These are phyloP conservation scores for Fusarium vanettenii DNA, from an alignment of 2,329 filamentous ascomycete species.

Conservation along the genomic window DNA sequence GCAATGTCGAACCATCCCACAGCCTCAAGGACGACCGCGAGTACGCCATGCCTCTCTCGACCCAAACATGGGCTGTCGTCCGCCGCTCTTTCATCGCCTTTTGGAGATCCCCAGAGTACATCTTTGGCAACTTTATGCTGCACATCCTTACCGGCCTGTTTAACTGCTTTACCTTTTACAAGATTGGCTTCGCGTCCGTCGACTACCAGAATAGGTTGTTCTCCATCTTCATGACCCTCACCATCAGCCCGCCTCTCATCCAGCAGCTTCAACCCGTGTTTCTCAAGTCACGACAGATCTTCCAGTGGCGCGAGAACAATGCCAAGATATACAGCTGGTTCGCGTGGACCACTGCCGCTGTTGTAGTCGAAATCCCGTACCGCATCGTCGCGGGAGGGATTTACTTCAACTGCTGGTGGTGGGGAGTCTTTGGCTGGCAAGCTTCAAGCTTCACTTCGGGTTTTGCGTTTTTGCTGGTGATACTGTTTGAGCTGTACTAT, in stretches of 20 bases:
- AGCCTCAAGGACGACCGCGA: constrained; percentile 65
- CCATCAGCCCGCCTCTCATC: constrained; percentile 78
- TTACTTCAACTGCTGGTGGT: constrained; percentile 67
- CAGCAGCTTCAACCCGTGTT: constrained; percentile 83
- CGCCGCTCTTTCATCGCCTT: constrained; percentile 71
- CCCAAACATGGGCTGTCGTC: constrained; percentile 65
- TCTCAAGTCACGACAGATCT: constrained; percentile 73
- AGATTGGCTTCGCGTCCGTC: constrained; percentile 65
- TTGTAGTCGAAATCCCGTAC: constrained; percentile 78
- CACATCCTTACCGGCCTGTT: constrained; percentile 74
- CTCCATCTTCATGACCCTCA: constrained; percentile 81
- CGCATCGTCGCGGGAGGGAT: constrained; percentile 70
- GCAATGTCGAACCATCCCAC: constrained; percentile 49
- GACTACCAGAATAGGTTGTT: constrained; percentile 80
- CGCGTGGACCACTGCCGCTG: constrained; percentile 73
- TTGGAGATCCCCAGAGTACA: constrained; percentile 74
- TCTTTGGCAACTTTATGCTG: constrained; percentile 70
- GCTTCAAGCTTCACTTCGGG: constrained; percentile 66
- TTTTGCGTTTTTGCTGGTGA: constrained; percentile 71
- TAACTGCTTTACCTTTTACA: constrained; percentile 78
- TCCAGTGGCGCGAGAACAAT: constrained; percentile 78
- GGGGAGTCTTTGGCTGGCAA: constrained; percentile 61
- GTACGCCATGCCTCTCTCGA: constrained; percentile 69
- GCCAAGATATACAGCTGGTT: constrained; percentile 84
- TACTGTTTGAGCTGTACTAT: constrained; percentile 75